Percentiles rank a stretch among this genome's conserved stretches.
Conservation (phyloP, 345 rosid species). For the Rhizophora apiculata region DNA sequence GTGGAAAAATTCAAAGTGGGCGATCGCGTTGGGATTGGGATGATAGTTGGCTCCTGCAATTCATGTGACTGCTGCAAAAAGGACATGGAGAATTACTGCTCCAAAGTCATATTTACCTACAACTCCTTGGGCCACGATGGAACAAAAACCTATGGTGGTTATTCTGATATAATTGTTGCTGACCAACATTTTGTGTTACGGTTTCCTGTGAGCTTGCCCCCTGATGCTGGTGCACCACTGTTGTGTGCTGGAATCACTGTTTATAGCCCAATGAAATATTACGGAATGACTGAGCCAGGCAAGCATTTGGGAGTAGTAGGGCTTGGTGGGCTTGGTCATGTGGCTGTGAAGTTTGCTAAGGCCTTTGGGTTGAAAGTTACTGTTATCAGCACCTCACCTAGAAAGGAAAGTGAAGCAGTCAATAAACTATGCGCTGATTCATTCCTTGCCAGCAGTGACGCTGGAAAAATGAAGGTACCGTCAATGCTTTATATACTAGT, state of each 20-base stretch:
- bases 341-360: constrained; percentile 80
- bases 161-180: constrained; percentile 65
- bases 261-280: constrained; percentile 86
- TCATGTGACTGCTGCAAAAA: constrained; percentile 68
- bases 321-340: constrained; percentile 90
- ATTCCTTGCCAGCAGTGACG: constrained; percentile 56
- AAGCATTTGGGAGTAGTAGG: constrained; percentile 88
- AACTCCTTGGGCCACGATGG: constrained; percentile 51
- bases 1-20: constrained; percentile 65
- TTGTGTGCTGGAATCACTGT: constrained; percentile 89
- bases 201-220: constrained; percentile 62
- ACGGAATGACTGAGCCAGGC: constrained; percentile 77
- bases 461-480: constrained; percentile 60
- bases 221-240: constrained; percentile 67
- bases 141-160: constrained; percentile 67
- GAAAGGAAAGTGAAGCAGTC: constrained; percentile 54
- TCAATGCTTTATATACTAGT: no score
- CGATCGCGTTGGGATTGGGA: constrained; percentile 79
- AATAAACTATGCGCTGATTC: constrained; percentile 55
- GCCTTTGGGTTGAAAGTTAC: constrained; percentile 87
- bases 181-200: constrained; percentile 64
- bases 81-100: constrained; percentile 76
- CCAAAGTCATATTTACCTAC: constrained; percentile 49
- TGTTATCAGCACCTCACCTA: constrained; percentile 66
- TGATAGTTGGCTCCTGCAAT: constrained; percentile 63